These are phyloP conservation scores for Fusarium continuum DNA, from an alignment of 2,329 filamentous ascomycete species.

Conservation along the genomic window DNA sequence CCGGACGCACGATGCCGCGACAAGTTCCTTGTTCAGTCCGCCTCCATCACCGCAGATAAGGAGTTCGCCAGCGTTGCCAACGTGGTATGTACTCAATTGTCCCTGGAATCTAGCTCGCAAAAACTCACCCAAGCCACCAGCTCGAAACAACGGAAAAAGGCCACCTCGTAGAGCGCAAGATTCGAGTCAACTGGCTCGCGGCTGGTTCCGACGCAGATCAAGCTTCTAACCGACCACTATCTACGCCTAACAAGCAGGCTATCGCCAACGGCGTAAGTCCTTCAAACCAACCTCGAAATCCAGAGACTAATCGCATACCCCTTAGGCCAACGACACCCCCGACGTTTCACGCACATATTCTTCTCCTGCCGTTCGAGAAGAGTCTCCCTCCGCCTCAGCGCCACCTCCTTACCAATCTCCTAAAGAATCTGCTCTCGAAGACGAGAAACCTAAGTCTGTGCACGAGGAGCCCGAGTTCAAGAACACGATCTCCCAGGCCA, in stretches of 20 bases:
- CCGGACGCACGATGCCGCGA: conserved; percentile 90
- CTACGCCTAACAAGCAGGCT: conserved; percentile 55
- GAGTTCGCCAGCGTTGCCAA: conserved; percentile 82
- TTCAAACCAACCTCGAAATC: background rate
- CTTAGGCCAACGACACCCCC: conserved; percentile 54
- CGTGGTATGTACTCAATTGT: conserved; percentile 69
- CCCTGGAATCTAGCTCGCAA: background rate
- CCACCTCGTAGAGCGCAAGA: conserved; percentile 91
- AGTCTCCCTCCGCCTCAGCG: conserved; percentile 44
- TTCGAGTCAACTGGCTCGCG: conserved; percentile 85
- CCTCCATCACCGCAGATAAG: conserved; percentile 82
- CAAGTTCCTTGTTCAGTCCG: conserved; percentile 97
- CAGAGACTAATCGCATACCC: conserved; percentile 19
- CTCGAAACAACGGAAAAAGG: conserved; percentile 83
- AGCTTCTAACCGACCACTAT: conserved; percentile 35
- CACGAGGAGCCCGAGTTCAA: conserved; percentile 42
- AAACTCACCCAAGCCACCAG: conserved; percentile 53
- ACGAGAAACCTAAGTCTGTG: conserved; percentile 39
- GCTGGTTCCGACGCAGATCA: conserved; percentile 59
- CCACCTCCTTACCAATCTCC: conserved; percentile 49
- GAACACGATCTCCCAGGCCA: conserved; percentile 50
- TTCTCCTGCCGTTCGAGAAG: conserved; percentile 53
- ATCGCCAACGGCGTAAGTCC: conserved; percentile 54
- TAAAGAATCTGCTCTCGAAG: conserved; percentile 46
- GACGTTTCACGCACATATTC: conserved; percentile 56